Evolutionary conservation across 2,329 filamentous ascomycete genomes (phyloP), one percentile per base, ranked within the genome.

Genomic region (Arthrobotrys pseudoclavata): DNA sequence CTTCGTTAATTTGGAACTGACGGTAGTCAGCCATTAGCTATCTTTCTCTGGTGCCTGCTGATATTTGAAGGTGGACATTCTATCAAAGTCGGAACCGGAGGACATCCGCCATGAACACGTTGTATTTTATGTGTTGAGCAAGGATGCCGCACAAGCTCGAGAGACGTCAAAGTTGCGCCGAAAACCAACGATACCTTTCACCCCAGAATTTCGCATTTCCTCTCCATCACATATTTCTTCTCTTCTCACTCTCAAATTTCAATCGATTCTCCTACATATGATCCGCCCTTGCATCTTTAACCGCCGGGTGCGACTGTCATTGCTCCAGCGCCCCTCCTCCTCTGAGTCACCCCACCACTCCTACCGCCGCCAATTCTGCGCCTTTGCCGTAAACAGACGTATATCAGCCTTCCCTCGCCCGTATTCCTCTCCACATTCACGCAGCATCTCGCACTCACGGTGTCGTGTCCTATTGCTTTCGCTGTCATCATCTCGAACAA

Each of bases 271-370:
- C 22, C 15, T 22, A 34, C 60, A 53, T 50, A 76, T 76, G 71
- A 57, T 69, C 48, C 71, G 72, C 1, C 66, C 57, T 13, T 61
- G 31, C 52, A 26, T 18, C 18, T 34, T 67, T 15, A 66, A 69
- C 48, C 60, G 66, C 50, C 72, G 60, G 64, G 52, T 76, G 72
- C 66, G 61, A 76, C 50, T 67, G 5, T 63, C 70, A 31, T 18
- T 74, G 13, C 48, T 76, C 18, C 61, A 76, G 50, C 48, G 40
- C 18, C 60, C 60, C 15, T 20, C 63, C 29, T 66, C 63, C 40
- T 66, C 66, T 70, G 66, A 76, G 29, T 76, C 72, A 76, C 72
- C 48, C 50, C 64, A 40, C 42, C 18, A 29, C 18, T 4, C 2
- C 42, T 4, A 45, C 42, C 3, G 15, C 47, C 47, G 47, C 9